Evolutionary conservation across 2,329 filamentous ascomycete genomes (phyloP).

Genomic region (Pseudocercospora ulei): DNA sequence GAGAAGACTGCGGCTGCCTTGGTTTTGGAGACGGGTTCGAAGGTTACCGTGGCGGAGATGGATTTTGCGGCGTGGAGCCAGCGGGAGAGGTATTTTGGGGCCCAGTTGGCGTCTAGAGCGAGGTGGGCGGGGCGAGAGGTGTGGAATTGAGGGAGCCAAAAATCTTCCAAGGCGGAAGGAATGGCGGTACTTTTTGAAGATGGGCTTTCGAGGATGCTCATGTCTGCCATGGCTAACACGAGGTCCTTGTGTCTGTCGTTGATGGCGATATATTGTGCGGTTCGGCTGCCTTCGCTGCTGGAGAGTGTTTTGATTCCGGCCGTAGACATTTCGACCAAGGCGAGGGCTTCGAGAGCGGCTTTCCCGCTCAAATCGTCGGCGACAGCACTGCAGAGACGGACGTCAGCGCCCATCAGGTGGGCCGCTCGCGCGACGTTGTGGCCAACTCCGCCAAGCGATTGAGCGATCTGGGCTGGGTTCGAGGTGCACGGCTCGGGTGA

Average conservation of each 20-base stretch:
- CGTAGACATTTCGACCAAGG: slow-evolving; percentile 54
- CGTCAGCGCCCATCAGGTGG: slow-evolving; percentile 55
- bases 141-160: slow-evolving; percentile 53
- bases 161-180: slow-evolving; percentile 37
- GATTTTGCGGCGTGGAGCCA: slow-evolving; percentile 57
- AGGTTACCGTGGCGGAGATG: slow-evolving; percentile 54
- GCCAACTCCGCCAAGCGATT: slow-evolving; percentile 82
- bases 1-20: slow-evolving; percentile 65
- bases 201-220: slow-evolving; percentile 61
- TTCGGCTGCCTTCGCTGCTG: slow-evolving; percentile 48
- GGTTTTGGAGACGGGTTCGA: slow-evolving; percentile 77
- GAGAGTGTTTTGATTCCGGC: slow-evolving; percentile 48
- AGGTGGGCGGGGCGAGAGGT: slow-evolving; percentile 60
- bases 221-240: slow-evolving; percentile 89
- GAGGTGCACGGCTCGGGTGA: slow-evolving; percentile 61
- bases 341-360: slow-evolving; percentile 58
- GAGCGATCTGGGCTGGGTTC: slow-evolving; percentile 69
- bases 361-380: slow-evolving; percentile 70
- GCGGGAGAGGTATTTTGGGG: slow-evolving; percentile 51
- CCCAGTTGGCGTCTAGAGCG: slow-evolving; percentile 83
- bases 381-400: slow-evolving; percentile 69
- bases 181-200: slow-evolving; percentile 30
- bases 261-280: slow-evolving; percentile 83
- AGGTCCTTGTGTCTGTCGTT: slow-evolving; percentile 78
- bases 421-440: slow-evolving; percentile 83